Evolutionary conservation across 2,329 filamentous ascomycete species (phyloP).

Genomic region (Herpomyces periplanetae): DNA sequence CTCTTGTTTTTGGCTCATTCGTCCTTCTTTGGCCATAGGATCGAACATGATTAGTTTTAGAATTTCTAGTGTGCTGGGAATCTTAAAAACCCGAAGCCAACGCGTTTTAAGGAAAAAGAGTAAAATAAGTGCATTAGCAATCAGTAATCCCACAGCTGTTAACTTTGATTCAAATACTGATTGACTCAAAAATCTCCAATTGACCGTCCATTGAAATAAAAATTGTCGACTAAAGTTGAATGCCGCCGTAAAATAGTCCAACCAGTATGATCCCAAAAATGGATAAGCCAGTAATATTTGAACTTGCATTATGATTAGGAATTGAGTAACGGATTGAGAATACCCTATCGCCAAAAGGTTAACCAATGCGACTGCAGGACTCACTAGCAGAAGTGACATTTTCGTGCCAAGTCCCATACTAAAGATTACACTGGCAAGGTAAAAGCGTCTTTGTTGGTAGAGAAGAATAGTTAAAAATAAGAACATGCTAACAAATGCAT

Average conservation of each 20-base stretch:
- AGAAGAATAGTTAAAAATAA: conserved; percentile 43
- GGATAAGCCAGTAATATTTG: conserved; percentile 27
- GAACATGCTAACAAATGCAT: conserved; percentile 50
- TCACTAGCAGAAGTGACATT: conserved; percentile 51
- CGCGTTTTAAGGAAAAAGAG: conserved; percentile 20
- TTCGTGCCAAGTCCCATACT: conserved; percentile 57
- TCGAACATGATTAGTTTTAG: conserved; percentile 10
- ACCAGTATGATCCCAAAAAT: conserved; percentile 20
- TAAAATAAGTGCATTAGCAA: conserved; percentile 22
- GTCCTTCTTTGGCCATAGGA: conserved; percentile 14
- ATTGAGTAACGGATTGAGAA: conserved; percentile 21
- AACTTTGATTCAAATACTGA: conserved; percentile 27
- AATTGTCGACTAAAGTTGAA: conserved; percentile 77
- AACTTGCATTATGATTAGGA: conserved; percentile 29
- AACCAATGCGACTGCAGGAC: conserved; percentile 40
- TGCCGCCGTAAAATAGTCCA: conserved; percentile 35
- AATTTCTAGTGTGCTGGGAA: conserved; percentile 16
- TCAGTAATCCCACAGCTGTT: conserved; percentile 27
- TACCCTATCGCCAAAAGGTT: conserved; percentile 33
- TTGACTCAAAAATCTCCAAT: conserved; percentile 84
- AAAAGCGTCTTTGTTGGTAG: conserved; percentile 35
- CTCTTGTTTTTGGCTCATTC: conserved; percentile 15
- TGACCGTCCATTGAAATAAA: conserved; percentile 92
- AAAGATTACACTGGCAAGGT: conserved; percentile 27
- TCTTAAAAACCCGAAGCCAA: conserved; percentile 26